Conservation (phyloP, 257 asterid genomes). For the Scutellaria baicalensis region DNA sequence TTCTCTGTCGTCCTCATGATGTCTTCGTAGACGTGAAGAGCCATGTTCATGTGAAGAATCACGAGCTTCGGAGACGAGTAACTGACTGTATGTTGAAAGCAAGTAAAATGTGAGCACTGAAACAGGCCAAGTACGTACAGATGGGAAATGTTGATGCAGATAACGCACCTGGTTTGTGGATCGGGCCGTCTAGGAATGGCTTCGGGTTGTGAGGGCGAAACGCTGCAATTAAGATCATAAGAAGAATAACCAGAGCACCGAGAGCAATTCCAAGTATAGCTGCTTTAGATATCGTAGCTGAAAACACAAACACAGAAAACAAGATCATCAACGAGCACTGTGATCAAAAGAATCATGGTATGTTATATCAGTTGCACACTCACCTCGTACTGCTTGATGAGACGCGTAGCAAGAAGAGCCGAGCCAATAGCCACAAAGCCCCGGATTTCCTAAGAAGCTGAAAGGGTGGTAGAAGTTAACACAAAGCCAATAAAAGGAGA, state of each 20-base stretch:
- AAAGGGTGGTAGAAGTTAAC: background rate
- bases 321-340: background rate
- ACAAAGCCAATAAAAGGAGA: background rate
- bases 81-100: conserved; percentile 31
- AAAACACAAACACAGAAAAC: background rate
- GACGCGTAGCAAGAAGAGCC: conserved; percentile 46
- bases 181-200: conserved; percentile 42
- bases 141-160: background rate
- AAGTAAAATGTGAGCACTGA: background rate
- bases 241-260: conserved; percentile 66
- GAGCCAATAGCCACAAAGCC: conserved; percentile 79
- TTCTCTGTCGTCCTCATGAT: conserved; percentile 92
- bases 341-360: background rate
- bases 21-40: conserved; percentile 88
- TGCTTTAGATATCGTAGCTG: conserved; percentile 68
- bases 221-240: conserved; percentile 70
- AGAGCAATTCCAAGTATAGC: conserved; percentile 83
- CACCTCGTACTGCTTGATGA: conserved; percentile 56
- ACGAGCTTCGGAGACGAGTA: conserved; percentile 85
- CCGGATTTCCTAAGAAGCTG: conserved; percentile 78
- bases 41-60: conserved; percentile 96
- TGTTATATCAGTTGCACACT: background rate
- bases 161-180: conserved; percentile 67
- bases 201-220: conserved; percentile 53
- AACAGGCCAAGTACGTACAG: background rate